phyloP scores from a whole-genome alignment of 768 basidiomycete genomes.

The Tubosaeta sp. region DNA sequence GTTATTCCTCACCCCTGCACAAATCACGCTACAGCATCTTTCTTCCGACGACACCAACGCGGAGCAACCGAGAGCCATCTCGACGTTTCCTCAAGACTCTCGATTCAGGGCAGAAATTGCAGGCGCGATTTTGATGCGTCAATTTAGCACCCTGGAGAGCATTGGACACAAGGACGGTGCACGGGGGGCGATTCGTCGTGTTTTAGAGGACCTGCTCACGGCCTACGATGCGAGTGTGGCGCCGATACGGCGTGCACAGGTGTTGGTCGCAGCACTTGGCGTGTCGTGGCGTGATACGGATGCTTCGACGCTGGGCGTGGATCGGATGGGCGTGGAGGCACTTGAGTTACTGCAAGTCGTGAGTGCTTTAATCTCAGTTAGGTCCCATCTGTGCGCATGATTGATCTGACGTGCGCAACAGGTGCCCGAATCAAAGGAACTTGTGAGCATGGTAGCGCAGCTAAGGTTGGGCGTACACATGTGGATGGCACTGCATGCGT shows the following conservation, averaged over 20 bases:
- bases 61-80: not conserved
- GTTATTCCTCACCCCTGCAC: conserved; percentile 47
- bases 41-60: not conserved
- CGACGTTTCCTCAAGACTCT: conserved; percentile 15
- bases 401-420: conserved; percentile 9
- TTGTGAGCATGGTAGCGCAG: conserved; percentile 36
- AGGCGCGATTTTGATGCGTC: conserved; percentile 60
- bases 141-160: conserved; percentile 51
- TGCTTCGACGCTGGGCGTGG: conserved; percentile 23
- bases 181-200: conserved; percentile 31
- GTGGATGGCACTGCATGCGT: conserved; percentile 68
- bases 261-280: conserved; percentile 53
- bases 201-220: conserved; percentile 48
- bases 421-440: conserved; percentile 29
- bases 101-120: conserved; percentile 27
- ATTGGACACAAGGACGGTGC: conserved; percentile 58
- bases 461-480: conserved; percentile 56
- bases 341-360: conserved; percentile 45
- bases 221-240: conserved; percentile 46
- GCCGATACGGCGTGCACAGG: conserved; percentile 57
- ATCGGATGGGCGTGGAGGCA: conserved; percentile 39
- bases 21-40: conserved; percentile 43
- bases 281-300: conserved; percentile 33
- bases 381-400: not conserved
- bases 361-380: conserved; percentile 12